Evolutionary conservation across 179 eudicot species (phyloP).

Genomic region (Beta corolliflora): DNA sequence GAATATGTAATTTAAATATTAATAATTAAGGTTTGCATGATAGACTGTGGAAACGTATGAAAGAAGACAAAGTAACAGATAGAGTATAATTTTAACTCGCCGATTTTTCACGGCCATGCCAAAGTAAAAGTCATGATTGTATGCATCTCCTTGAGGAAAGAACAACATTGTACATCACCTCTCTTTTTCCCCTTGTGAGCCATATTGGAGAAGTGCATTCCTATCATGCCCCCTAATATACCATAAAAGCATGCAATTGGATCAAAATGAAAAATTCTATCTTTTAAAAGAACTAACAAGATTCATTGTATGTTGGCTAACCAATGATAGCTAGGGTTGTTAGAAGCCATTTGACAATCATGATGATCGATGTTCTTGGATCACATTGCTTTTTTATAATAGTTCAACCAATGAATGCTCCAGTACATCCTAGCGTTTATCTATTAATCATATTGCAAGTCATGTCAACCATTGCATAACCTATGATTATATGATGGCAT

Average conservation of each 20-base stretch:
- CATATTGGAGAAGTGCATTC: conserved; percentile 8
- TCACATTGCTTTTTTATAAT: background rate
- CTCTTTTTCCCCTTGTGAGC: too few relatives aligned
- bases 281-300: background rate
- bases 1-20: too few relatives aligned
- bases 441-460: conserved; percentile 15
- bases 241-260: background rate
- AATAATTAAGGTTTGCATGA: too few relatives aligned
- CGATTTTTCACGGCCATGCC: background rate
- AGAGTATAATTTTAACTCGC: background rate
- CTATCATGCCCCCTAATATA: background rate
- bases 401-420: background rate
- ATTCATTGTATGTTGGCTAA: background rate
- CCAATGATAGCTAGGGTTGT: background rate
- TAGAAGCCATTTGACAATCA: background rate
- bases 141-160: background rate
- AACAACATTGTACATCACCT: background rate
- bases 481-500: conserved; percentile 10
- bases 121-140: conserved; percentile 4
- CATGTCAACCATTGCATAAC: background rate
- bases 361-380: background rate
- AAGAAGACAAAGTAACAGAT: too few relatives aligned
- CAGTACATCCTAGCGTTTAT: background rate
- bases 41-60: too few relatives aligned
- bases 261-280: background rate